Base-by-base conservation (phyloP, 1,284 basidiomycete genomes). In the Apiotrichum laibachii region DNA sequence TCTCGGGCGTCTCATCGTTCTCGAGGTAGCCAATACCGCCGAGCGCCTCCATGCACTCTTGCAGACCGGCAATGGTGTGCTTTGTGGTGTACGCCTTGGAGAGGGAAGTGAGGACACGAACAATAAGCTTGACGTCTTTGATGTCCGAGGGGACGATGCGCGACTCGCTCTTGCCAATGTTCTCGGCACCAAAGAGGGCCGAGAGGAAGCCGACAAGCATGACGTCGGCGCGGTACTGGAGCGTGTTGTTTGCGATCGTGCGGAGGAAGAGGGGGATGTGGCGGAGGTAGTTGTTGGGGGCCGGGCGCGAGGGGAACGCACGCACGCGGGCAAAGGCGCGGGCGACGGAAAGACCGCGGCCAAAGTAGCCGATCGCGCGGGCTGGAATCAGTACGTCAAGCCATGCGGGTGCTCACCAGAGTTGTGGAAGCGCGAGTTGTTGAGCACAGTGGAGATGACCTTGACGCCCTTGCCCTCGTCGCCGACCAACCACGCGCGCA, bases 21-120 rank as follows among this genome's bases (percentile, higher is more conserved):
- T 89, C 87, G 88, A 91, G 90, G 67, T 90, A 68, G 42, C 83
- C 83, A 59, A 59, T 65, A 50, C 89, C 82, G 0, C 82, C 84
- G 50, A 84, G 86, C 68, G 90, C 88, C 67, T 89, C 87, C 89
- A 91, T 91, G 67, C 90, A 91, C 0, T 89, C 89, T 57, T 86
- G 86, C 5, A 88, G 87, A 31, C 89, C 88, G 4, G 89, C 78
- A 10, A 85, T 80, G 0, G 83, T 83, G 65, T 85, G 85, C 59
- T 87, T 85, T 11, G 88, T 83, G 2, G 82, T 81, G 71, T 88
- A 90, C 0, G 85, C 87, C 72, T 91, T 91, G 45, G 83, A 79
- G 0, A 85, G 82, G 2, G 88, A 86, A 0, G 88, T 90, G 56
- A 90, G 71, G 63, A 90, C 75, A 55, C 89, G 80, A 62, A 90